phyloP scores from a whole-genome alignment of 83 land plant genomes.

The Isoetes engelmannii region DNA sequence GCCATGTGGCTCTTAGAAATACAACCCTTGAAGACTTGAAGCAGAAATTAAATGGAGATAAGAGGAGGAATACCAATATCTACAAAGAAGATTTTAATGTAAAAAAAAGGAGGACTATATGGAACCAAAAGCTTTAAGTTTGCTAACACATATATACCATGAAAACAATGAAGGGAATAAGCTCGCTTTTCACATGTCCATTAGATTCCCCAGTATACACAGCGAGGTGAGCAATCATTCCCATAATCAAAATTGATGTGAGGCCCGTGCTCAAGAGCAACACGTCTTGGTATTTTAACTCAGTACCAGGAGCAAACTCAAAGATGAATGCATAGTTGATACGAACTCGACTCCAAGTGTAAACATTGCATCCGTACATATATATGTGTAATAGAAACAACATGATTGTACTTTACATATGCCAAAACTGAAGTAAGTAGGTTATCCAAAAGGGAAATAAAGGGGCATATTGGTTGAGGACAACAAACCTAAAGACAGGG shows the following conservation, averaged over 20 bases:
- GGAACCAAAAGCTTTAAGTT: too few species aligned
- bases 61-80: neutral
- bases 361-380: constrained; percentile 72
- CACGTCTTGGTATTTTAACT: constrained; percentile 53
- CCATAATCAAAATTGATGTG: constrained; percentile 58
- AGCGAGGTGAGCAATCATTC: constrained; percentile 57
- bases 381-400: constrained; percentile 64
- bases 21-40: neutral
- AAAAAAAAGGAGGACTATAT: neutral
- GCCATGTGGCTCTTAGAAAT: neutral
- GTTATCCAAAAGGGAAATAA: too few species aligned
- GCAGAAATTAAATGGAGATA: neutral
- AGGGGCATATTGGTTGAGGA: neutral
- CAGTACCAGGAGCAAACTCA: constrained; percentile 49
- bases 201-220: constrained; percentile 28
- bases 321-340: constrained; percentile 79
- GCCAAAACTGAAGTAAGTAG: too few species aligned
- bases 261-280: constrained; percentile 55
- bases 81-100: neutral
- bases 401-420: constrained; percentile 66
- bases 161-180: constrained; percentile 45
- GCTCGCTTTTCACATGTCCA: constrained; percentile 31
- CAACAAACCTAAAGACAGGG: constrained; percentile 57
- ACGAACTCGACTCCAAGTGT: constrained; percentile 55
- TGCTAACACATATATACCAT: constrained; percentile 43